phyloP scores from a whole-genome alignment of 2,329 filamentous ascomycete genomes.

The Trichophyton simii region DNA sequence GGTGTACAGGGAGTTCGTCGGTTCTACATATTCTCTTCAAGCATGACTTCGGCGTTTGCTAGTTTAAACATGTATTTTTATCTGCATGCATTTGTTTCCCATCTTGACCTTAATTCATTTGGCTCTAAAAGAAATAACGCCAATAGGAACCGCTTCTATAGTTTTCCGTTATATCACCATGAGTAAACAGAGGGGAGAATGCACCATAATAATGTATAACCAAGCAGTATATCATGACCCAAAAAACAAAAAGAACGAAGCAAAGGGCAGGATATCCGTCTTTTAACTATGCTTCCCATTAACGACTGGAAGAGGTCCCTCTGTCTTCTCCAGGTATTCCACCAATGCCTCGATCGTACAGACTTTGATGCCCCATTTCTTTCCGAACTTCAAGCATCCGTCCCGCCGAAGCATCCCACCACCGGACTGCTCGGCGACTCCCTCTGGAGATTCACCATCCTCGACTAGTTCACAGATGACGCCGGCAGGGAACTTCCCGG shows the following conservation, averaged over 20 bases:
- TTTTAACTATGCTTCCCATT: conserved; percentile 23
- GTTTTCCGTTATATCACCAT: background rate
- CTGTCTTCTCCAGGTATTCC: conserved; percentile 61
- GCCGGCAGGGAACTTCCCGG: conserved; percentile 62
- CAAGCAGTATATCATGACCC: background rate
- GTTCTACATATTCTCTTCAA: background rate
- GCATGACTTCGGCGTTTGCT: background rate
- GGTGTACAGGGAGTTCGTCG: background rate
- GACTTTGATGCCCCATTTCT: conserved; percentile 77
- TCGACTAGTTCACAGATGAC: conserved; percentile 90
- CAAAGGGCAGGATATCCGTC: background rate
- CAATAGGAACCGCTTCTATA: background rate
- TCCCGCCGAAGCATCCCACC: conserved; percentile 85
- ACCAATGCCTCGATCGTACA: conserved; percentile 92
- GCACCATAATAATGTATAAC: background rate
- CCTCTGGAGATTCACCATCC: conserved; percentile 59
- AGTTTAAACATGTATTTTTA: background rate
- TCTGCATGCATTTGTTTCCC: background rate
- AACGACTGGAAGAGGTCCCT: conserved; percentile 36
- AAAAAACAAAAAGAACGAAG: background rate
- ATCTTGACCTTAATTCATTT: background rate
- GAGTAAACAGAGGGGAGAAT: background rate
- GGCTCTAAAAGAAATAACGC: background rate
- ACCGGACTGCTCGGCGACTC: conserved; percentile 24
- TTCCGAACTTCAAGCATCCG: conserved; percentile 76